Base-by-base conservation (phyloP, 2,329 filamentous ascomycete species). In the Phyllosticta paracitricarpa region DNA sequence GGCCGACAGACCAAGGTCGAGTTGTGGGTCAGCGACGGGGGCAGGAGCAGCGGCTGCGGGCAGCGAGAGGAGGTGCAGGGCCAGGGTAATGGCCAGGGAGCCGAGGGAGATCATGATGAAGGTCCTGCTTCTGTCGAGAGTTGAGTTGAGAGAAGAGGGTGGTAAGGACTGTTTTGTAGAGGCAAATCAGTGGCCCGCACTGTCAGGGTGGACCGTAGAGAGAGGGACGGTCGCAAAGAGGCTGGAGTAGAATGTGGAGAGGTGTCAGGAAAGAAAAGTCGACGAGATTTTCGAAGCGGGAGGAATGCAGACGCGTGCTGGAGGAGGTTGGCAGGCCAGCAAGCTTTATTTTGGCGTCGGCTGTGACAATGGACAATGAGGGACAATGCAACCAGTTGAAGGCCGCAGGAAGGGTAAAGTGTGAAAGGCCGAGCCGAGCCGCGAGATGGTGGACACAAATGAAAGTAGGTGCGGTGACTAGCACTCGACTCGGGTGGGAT, bases 51-150 rank as follows among this genome's bases (percentile, higher is more conserved):
- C 68, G 48, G 51, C 35, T 71, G 69, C 51, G 56, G 40, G 40
- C n/a, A 57, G 19, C 53, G 58, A 66, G 60, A 74, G 63, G 63
- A 72, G 68, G 67, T 70, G 71, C 62, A 74, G 70, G 66, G 70
- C 68, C 60, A 75, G 64, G 54, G 74, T 66, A 26, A 74, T 66
- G 69, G 73, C 72, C 65, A 66, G 65, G 66, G 70, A 68, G 67
- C 71, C 66, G 63, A 75, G 70, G 60, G 68, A 68, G 62, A 75
- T 70, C 73, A 75, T 75, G 66, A 70, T 74, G 66, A 64, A 63
- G 60, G 66, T 22, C 59, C 59, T 61, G 59, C 59, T 61, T 61
- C 59, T 48, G 40, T n/a, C 14, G 40, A n/a, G 40, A 48, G 4
- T 48, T 48, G 40, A 30, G 30, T 24, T 54, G 55, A 17, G 55